Percentiles rank a stretch among this genome's conserved stretches.
phyloP scores from a whole-genome alignment of 129 eudicot genomes.

The Centaurea solstitialis region DNA sequence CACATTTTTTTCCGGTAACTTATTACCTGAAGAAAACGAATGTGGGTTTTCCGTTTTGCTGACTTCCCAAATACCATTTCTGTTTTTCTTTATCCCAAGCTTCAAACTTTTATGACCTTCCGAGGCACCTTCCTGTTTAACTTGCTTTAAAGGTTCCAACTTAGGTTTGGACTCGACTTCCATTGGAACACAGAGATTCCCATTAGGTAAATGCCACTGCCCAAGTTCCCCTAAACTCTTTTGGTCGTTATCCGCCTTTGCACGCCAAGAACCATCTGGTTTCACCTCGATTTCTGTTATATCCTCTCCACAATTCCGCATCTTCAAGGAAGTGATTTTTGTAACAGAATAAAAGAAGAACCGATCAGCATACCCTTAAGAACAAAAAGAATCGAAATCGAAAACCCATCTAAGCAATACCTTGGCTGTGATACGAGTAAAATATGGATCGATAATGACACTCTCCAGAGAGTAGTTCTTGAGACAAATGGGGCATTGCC shows the following conservation, averaged over 20 bases:
- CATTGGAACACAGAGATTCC: constrained; percentile 46
- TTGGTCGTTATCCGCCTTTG: constrained; percentile 64
- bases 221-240: constrained; percentile 66
- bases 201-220: constrained; percentile 86
- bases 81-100: constrained; percentile 76
- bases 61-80: constrained; percentile 76
- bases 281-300: constrained; percentile 85
- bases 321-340: constrained; percentile 31
- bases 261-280: constrained; percentile 98
- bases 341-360: neutral
- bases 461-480: constrained; percentile 86
- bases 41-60: constrained; percentile 54
- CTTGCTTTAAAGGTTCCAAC: constrained; percentile 49
- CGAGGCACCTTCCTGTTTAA: constrained; percentile 65
- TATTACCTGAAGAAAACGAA: constrained; percentile 48
- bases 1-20: constrained; percentile 27
- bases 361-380: neutral
- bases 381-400: neutral
- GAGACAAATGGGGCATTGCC: constrained; percentile 98
- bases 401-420: constrained; percentile 30
- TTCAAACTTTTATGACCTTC: constrained; percentile 68
- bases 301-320: constrained; percentile 77
- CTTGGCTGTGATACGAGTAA: constrained; percentile 76
- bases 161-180: constrained; percentile 55
- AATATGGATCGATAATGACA: constrained; percentile 87